Conservation (phyloP, 345 rosid species). For the Arabidopsis thaliana region TAIR10.1 NC_003075.7:16747001-16747500, state of each 20-base stretch:
- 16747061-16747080: neutral
- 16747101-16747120: constrained; percentile 20
- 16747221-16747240: constrained; percentile 49
- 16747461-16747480: constrained; percentile 1
- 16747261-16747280: constrained; percentile 84
- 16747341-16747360: constrained; percentile 30
- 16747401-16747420: constrained; percentile 12
- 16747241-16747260: constrained; percentile 90
- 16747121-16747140: constrained; percentile 80
- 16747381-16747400: neutral
- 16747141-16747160: constrained; percentile 92
- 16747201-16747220: constrained; percentile 15
- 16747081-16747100: constrained; percentile 30
- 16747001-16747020: constrained; percentile 96
- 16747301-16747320: constrained; percentile 96
- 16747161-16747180: neutral
- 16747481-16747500: constrained; percentile 26
- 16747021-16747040: neutral
- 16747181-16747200: neutral
- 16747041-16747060: neutral
- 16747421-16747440: constrained; percentile 26
- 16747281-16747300: constrained; percentile 98
- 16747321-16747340: constrained; percentile 96
- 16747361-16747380: neutral
- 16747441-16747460: constrained; percentile 8